Evolutionary conservation across 225 moss, liverwort and hornwort genomes (phyloP), one percentile per base, ranked within the genome.

Genomic region (Lunularia cruciata): DNA sequence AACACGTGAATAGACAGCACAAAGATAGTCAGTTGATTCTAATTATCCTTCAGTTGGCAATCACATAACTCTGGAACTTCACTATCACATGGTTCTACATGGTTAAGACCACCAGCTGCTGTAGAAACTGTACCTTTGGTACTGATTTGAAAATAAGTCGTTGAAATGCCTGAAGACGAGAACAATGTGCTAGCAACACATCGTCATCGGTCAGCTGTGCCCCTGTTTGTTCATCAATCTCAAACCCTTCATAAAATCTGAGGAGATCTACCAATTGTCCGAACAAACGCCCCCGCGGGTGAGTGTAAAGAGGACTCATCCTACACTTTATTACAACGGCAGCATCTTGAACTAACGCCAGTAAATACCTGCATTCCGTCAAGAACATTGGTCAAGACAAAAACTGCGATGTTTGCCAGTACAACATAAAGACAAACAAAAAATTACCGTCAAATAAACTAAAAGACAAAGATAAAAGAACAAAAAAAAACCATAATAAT

Each of bases 141-240:
- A 93, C 83, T 52, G 85, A 67, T 75, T 98, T 98, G 51, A 91
- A 93, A 35, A 85, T 57, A 68, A 86, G 84, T 46, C 86, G 80
- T 68, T 93, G 91, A 35, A 98, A 79, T 54, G 98, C 86, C 71
- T 98, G 90, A 47, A 98, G 82, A 51, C 81, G 81, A 65, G 89
- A 79, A 74, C 90, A 83, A 57, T 98, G 98, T 54, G 80, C 81
- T 56, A 83, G 66, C 68, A 91, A 80, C 49, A 93, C 92, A 77
- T 89, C 89, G 74, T 93, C 98, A 16, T 89, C 88, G 58, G 75
- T 88, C 3, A 88, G 78, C 68, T 98, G 98, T 22, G 79, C 82
- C 26, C 94, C 94, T 12, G 91, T 91, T 60, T 89, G 91, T 60
- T 94, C 94, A 55, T 94, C 89, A 42, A 98, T 98, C 79, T 93